A percentile compares a stretch with the other conserved stretches of the same genome.
Evolutionary conservation across 768 basidiomycete species (phyloP).

Genomic region (Naganishia vishniacii): DNA sequence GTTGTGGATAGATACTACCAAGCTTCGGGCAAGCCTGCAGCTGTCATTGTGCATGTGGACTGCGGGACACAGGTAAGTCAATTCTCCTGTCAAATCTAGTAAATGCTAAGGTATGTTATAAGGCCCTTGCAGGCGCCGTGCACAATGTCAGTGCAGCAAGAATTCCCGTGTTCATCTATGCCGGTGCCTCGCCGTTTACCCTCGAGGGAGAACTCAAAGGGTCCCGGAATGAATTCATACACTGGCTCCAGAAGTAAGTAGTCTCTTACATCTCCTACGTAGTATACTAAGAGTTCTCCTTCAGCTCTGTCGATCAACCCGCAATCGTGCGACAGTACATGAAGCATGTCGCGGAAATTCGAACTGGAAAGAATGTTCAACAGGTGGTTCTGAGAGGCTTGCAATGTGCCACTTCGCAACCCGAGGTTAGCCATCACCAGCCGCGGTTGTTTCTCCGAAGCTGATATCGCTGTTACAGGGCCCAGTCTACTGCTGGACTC

Average conservation of each 20-base stretch:
- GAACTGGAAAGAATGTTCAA: constrained; percentile 56
- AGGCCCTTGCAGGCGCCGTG: constrained; percentile 66
- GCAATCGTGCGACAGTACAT: constrained; percentile 70
- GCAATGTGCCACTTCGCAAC: constrained; percentile 66
- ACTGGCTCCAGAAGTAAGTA: constrained; percentile 62
- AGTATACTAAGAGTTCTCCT: background rate
- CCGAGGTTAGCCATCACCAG: constrained; percentile 46
- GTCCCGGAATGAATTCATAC: constrained; percentile 66
- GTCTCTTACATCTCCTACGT: too few relatives aligned
- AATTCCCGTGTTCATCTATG: constrained; percentile 64
- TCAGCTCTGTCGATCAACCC: constrained; percentile 65
- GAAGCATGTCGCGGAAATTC: constrained; percentile 61
- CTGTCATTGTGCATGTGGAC: constrained; percentile 65
- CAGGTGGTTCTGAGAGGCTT: constrained; percentile 58
- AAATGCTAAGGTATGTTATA: background rate
- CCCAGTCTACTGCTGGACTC: constrained; percentile 68
- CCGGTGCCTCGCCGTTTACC: constrained; percentile 64
- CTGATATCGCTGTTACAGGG: constrained; percentile 44
- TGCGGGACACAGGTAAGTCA: constrained; percentile 15
- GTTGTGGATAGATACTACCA: constrained; percentile 42
- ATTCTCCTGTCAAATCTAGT: too few relatives aligned
- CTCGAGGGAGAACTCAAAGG: constrained; percentile 59
- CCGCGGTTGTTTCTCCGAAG: background rate
- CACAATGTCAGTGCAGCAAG: constrained; percentile 65
- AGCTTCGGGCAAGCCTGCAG: constrained; percentile 62